Percentiles rank a stretch among this genome's conserved stretches.
Conservation (phyloP, 441 rosid genomes). For the Capsella rubella region DNA sequence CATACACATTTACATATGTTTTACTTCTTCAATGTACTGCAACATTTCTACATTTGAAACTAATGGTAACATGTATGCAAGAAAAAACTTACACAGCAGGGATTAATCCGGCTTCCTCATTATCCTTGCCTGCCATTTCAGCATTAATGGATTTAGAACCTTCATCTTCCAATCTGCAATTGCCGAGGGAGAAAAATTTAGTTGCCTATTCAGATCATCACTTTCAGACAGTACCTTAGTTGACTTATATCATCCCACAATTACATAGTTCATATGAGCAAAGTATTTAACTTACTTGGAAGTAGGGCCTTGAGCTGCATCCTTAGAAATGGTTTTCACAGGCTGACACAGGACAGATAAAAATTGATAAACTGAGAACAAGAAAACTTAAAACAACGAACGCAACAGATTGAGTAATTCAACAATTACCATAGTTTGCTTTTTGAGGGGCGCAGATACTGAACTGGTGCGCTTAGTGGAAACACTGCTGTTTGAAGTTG, state of each 20-base stretch:
- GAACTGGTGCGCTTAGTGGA: conserved; percentile 48
- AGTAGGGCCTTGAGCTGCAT: conserved; percentile 49
- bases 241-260: conserved; percentile 3
- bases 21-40: conserved; percentile 7
- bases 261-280: background rate
- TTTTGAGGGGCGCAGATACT: conserved; percentile 46
- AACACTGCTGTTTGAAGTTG: conserved; percentile 41
- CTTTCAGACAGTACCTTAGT: background rate
- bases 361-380: conserved; percentile 12
- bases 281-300: conserved; percentile 61
- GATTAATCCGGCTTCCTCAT: conserved; percentile 62
- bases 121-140: conserved; percentile 56
- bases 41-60: conserved; percentile 1
- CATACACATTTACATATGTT: conserved; percentile 3
- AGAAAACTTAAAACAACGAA: background rate
- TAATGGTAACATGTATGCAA: background rate
- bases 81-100: conserved; percentile 64
- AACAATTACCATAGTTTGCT: conserved; percentile 54
- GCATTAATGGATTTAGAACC: conserved; percentile 48
- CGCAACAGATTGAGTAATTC: background rate
- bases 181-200: conserved; percentile 15
- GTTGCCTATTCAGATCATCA: conserved; percentile 20
- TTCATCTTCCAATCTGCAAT: conserved; percentile 58
- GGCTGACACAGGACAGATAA: conserved; percentile 50
- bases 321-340: conserved; percentile 51